phyloP scores from a whole-genome alignment of 2,329 filamentous ascomycete species.

The Colletotrichum sp. region DNA sequence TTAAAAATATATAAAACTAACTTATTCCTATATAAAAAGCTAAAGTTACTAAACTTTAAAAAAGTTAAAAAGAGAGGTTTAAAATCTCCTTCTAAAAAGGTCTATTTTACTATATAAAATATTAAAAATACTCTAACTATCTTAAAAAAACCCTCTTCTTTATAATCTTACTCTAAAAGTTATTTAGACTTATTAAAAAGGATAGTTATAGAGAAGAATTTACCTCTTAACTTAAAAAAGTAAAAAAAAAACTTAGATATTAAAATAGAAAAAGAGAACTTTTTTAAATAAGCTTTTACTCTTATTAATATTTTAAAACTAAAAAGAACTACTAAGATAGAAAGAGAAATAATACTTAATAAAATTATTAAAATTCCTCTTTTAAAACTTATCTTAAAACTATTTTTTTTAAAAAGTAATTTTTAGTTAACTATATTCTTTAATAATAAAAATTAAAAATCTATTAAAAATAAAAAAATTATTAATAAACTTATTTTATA shows the following conservation, averaged over 20 bases:
- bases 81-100: background rate
- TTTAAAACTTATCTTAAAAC: background rate
- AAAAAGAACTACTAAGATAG: background rate
- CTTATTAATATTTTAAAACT: background rate
- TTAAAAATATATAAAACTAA: background rate
- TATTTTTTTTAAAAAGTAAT: background rate
- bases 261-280: background rate
- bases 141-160: background rate
- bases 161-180: background rate
- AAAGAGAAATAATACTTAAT: background rate
- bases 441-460: background rate
- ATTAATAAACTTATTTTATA: background rate
- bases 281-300: background rate
- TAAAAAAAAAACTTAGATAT: background rate
- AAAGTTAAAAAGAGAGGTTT: background rate
- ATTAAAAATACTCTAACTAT: background rate
- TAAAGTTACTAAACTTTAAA: background rate
- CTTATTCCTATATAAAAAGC: background rate
- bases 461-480: background rate
- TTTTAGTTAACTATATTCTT: background rate
- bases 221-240: fast-evolving
- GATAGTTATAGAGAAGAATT: background rate
- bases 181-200: background rate
- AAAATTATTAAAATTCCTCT: background rate
- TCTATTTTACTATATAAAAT: background rate